Evolutionary conservation across 2,329 filamentous ascomycete species (phyloP), one percentile per base, ranked within the genome.

Genomic region (Monosporascus sp.): DNA sequence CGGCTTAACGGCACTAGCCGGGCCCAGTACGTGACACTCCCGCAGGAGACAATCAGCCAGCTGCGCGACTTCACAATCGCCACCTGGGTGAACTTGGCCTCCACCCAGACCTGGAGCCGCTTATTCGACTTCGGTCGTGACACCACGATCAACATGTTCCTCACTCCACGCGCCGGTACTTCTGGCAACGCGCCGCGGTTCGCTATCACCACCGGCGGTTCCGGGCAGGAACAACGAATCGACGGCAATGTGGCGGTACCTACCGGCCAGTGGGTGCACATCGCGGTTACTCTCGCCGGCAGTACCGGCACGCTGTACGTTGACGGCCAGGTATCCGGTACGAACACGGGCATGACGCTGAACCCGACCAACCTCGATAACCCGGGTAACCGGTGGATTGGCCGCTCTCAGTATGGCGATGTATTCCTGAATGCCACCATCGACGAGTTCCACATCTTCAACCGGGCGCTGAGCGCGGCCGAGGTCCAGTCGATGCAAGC

Each of bases 381-480:
- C 31, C 59, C 59, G 8, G 56, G 56, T 14, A 61, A 61, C 16
- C 51, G 59, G n/a, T 61, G 59, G 59, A 59, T 61, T 36, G 59
- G 59, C 9, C 58, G 59, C 24, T 60, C 59, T 7, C 59, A 61
- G 44, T 57, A 54, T 17, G 52, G 48, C 19, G 56, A 59, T 36
- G 45, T 50, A 5, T 41, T 48, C 5, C 54, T 61, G 14, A 50
- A 60, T 19, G 59, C 58, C 47, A 53, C 58, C 4, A 46, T 61
- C 19, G 59, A 61, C 52, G 59, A 61, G 41, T 60, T 60, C 22
- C 59, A 61, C 43, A 47, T 61, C 48, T 61, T 61, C 49, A 53
- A 56, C 52, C 56, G 58, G 8, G 59, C 56, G 14, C 56, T 61
- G 24, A 53, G 31, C 36, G 53, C 52, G 7, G 52, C 47, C 9